A percentile compares a stretch with the other conserved stretches of the same genome.
phyloP scores from a whole-genome alignment of 139 green algal species.

The Micractinium conductrix region DNA sequence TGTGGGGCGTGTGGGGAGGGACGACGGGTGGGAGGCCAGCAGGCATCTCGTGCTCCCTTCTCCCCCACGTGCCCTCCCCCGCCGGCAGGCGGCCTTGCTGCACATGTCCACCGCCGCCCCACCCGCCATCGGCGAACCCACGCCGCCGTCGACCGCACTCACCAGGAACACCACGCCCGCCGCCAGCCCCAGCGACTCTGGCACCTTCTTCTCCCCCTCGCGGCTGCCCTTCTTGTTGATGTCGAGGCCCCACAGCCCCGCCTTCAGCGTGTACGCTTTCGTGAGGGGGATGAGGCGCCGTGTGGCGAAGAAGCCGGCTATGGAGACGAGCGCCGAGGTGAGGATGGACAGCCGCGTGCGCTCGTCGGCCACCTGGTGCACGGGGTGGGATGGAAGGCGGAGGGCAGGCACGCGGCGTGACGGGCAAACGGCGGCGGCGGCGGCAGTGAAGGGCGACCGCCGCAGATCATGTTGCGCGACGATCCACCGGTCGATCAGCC shows the following conservation, averaged over 20 bases:
- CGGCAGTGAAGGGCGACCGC: background rate
- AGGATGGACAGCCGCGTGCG: conserved; percentile 19
- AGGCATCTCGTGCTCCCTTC: background rate
- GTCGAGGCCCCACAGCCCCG: conserved; percentile 86
- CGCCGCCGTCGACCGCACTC: background rate
- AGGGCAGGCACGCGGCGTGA: background rate
- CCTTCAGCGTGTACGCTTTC: conserved; percentile 40
- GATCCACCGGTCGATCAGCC: background rate
- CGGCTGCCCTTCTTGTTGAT: conserved; percentile 89
- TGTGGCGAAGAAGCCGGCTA: conserved; percentile 72
- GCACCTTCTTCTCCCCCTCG: conserved; percentile 80
- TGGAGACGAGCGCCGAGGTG: conserved; percentile 50
- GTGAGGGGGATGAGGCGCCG: conserved; percentile 73
- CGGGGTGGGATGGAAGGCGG: background rate
- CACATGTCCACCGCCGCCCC: background rate
- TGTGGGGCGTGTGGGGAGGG: no score
- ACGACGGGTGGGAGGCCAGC: background rate
- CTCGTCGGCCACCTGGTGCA: conserved; percentile 15
- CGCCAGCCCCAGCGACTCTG: conserved; percentile 91
- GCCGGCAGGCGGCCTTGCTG: background rate
- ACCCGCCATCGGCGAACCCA: background rate
- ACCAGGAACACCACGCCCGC: conserved; percentile 90
- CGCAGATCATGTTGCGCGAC: background rate
- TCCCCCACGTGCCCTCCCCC: background rate
- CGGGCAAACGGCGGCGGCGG: background rate